These are phyloP conservation scores for Penicillium griseofulvum DNA, from an alignment of 2,329 filamentous ascomycete genomes.

Conservation along the genomic window DNA sequence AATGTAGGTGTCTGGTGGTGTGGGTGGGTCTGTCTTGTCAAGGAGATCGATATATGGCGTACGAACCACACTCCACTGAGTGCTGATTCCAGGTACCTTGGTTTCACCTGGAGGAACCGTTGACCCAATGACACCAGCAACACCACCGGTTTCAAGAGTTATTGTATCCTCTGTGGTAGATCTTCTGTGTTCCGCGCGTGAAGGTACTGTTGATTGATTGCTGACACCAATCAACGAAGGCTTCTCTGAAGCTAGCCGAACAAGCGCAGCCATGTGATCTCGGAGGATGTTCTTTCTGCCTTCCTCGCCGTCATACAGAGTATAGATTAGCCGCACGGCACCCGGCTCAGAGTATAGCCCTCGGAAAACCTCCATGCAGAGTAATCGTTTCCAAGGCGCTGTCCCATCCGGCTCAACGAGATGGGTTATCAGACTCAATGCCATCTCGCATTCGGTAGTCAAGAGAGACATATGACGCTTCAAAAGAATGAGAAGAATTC, in stretches of 20 bases:
- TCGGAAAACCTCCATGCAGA: slow-evolving; percentile 89
- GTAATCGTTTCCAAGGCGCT: slow-evolving; percentile 76
- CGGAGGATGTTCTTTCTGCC: slow-evolving; percentile 74
- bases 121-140: slow-evolving; percentile 81
- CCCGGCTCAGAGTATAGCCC: slow-evolving; percentile 79
- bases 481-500: slow-evolving; percentile 79
- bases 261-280: slow-evolving; percentile 80
- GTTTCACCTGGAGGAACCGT: slow-evolving; percentile 65
- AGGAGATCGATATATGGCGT: slow-evolving; percentile 90
- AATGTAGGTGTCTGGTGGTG: slow-evolving; percentile 86
- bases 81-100: slow-evolving; percentile 73
- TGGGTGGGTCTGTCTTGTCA: slow-evolving; percentile 82
- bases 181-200: slow-evolving; percentile 55
- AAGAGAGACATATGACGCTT: slow-evolving; percentile 74
- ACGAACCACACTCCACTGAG: slow-evolving; percentile 83
- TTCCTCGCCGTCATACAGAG: slow-evolving; percentile 71
- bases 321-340: slow-evolving; percentile 75
- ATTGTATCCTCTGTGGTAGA: slow-evolving; percentile 71
- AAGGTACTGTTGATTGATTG: slow-evolving; percentile 80
- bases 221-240: slow-evolving; percentile 84
- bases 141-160: slow-evolving; percentile 82
- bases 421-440: slow-evolving; percentile 76
- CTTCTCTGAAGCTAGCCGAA: slow-evolving; percentile 89
- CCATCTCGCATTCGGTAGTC: slow-evolving; percentile 76
- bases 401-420: slow-evolving; percentile 80